phyloP scores from a whole-genome alignment of 2,329 filamentous ascomycete genomes.

The Cryphonectria radicalis region DNA sequence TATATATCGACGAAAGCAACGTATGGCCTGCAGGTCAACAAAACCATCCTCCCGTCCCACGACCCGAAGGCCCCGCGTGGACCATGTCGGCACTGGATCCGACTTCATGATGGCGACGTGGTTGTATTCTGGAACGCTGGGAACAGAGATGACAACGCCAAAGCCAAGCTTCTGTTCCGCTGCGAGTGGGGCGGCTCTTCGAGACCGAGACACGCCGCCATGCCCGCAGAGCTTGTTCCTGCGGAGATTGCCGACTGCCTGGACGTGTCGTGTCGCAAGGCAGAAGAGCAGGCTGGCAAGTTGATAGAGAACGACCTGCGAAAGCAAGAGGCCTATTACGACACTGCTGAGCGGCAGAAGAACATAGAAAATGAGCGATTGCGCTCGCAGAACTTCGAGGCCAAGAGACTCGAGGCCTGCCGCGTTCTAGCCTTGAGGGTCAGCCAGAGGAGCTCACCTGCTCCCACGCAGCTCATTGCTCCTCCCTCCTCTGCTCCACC shows the following conservation, averaged over 20 bases:
- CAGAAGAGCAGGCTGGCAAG: constrained; percentile 50
- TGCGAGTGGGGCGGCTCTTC: constrained; percentile 63
- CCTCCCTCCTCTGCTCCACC: constrained; percentile 26
- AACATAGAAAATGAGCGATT: constrained; percentile 52
- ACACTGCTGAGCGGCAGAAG: constrained; percentile 48
- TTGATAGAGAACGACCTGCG: constrained; percentile 45
- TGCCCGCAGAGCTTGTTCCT: constrained; percentile 42
- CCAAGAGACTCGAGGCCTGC: constrained; percentile 50
- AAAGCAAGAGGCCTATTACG: constrained; percentile 49
- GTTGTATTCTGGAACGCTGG: constrained; percentile 70
- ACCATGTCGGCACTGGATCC: constrained; percentile 65
- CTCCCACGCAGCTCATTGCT: constrained; percentile 1
- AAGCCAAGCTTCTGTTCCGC: constrained; percentile 54
- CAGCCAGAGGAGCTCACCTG: constrained; percentile 26
- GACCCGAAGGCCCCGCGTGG: constrained; percentile 57
- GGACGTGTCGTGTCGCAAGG: constrained; percentile 52
- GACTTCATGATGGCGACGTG: constrained; percentile 76
- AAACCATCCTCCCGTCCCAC: constrained; percentile 62
- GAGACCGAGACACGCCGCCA: constrained; percentile 37
- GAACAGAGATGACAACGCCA: constrained; percentile 39
- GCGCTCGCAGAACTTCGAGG: constrained; percentile 55
- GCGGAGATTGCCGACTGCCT: constrained; percentile 48
- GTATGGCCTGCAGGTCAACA: constrained; percentile 77
- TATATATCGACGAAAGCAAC: constrained; percentile 81
- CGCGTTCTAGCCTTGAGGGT: constrained; percentile 40